phyloP scores from a whole-genome alignment of 139 green algal genomes.

The Klebsormidium nitens region DNA sequence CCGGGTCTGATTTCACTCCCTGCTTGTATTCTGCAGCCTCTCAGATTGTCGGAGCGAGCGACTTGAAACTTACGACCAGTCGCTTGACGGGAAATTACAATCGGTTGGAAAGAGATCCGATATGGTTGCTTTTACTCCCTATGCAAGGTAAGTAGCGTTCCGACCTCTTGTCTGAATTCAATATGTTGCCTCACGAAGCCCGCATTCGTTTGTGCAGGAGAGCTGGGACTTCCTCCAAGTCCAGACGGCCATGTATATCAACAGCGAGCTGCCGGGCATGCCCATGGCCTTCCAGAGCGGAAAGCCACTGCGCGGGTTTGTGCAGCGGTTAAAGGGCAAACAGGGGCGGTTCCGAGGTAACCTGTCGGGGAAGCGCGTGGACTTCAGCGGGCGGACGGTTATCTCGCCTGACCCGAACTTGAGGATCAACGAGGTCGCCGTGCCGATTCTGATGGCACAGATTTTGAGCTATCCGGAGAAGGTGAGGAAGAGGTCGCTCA shows the following conservation, averaged over 20 bases:
- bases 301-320: conserved; percentile 85
- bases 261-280: conserved; percentile 88
- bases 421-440: conserved; percentile 71
- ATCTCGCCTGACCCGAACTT: conserved; percentile 98
- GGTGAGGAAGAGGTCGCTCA: too few relatives aligned
- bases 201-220: conserved; percentile 50
- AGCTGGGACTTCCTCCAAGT: conserved; percentile 95
- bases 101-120: too few relatives aligned
- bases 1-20: too few relatives aligned
- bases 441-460: conserved; percentile 84
- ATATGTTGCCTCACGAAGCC: too few relatives aligned
- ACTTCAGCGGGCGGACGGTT: conserved; percentile 94
- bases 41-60: too few relatives aligned
- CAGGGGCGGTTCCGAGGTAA: conserved; percentile 95
- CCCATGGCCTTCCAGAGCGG: conserved; percentile 55
- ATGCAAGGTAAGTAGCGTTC: too few relatives aligned
- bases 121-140: too few relatives aligned
- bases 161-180: too few relatives aligned
- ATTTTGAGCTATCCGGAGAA: conserved; percentile 91
- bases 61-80: too few relatives aligned
- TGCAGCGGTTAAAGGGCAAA: conserved; percentile 99
- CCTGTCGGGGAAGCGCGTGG: conserved; percentile 92
- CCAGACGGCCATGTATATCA: conserved; percentile 84
- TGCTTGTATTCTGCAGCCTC: too few relatives aligned
- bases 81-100: too few relatives aligned